Evolutionary conservation across 495 filamentous ascomycete genomes (phyloP), one percentile per base, ranked within the genome.

Genomic region (Antarctomyces pellizariae): DNA sequence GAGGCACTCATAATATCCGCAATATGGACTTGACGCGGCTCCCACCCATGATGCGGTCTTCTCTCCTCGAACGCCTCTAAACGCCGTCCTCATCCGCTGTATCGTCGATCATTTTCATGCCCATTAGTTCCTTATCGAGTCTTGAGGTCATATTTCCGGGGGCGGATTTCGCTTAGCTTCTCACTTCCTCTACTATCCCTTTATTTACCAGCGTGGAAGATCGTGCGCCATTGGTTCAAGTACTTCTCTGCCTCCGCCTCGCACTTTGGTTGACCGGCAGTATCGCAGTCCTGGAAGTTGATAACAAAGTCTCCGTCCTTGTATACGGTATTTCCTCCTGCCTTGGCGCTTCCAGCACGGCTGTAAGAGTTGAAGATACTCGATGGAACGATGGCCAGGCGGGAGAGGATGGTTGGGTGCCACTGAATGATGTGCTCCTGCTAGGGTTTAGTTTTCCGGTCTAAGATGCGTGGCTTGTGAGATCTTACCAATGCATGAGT

Each of bases 331-430:
- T 64, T 56, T 13, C 30, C 36, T n/a, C 45, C 43, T 7, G 45
- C 45, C 14, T 47, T 52, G 2, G 54, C 54, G 18, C 45, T 29
- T 5, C 37, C 36, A 13, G 24, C 39, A 17, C 45, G 47, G 24
- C 42, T 47, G 44, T 90, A 91, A 3, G 79, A 57, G 45, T 89
- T 90, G 39, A 99, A 48, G 19, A 59, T 51, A 11, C 68, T 61
- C 50, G 95, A 84, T 2, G 80, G 79, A 11, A 99, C 52, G 7
- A 99, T 52, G 1, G 75, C 82, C 29, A 92, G 49, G 38, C 78
- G 78, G 12, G 82, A 74, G 11, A 99, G 61, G 28, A 95, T 78
- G 0, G 86, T 99, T n/a, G 86, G 82, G 45, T 99, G 89, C 89
- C 89, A 99, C 57, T 92, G 86, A 17, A 84, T 66, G 31, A 91